phyloP scores from a whole-genome alignment of 139 green algal genomes.

The Chlorella sp. region DNA sequence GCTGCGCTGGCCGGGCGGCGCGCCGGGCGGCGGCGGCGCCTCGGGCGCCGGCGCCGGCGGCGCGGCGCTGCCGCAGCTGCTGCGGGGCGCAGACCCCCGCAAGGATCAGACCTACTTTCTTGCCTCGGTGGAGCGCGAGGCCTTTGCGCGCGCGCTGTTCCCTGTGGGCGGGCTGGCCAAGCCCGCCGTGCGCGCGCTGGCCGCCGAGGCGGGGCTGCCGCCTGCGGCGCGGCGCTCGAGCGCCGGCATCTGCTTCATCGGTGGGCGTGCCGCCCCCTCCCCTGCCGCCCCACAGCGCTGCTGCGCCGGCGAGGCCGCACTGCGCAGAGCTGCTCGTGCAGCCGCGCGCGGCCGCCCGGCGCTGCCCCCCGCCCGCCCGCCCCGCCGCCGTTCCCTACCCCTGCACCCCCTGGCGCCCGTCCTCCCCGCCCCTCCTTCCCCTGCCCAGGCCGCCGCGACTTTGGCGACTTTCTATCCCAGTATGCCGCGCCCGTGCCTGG shows the following conservation, averaged over 20 bases:
- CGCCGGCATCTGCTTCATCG: conserved; percentile 89
- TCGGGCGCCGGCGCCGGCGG: too few species aligned
- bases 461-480: conserved; percentile 72
- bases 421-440: not conserved
- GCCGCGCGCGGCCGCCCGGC: not conserved
- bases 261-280: conserved; percentile 16
- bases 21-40: not conserved
- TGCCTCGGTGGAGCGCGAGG: conserved; percentile 43
- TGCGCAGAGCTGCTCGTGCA: not conserved
- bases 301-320: not conserved
- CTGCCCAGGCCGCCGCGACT: conserved; percentile 53
- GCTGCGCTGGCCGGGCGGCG: conserved; percentile 15
- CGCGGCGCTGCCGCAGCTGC: conserved; percentile 33
- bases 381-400: too few species aligned
- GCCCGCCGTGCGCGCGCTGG: conserved; percentile 57
- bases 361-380: not conserved
- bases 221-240: conserved; percentile 55
- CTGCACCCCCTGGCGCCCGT: not conserved
- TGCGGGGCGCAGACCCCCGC: conserved; percentile 53
- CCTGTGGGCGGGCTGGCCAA: conserved; percentile 68
- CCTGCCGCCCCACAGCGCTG: not conserved
- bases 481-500: conserved; percentile 65
- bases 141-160: conserved; percentile 50
- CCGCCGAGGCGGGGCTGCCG: conserved; percentile 41
- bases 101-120: conserved; percentile 90